A percentile compares a stretch with the other conserved stretches of the same genome.
These are phyloP conservation scores for Vigna unguiculata DNA, from an alignment of 306 rosid genomes.

Conservation along the genomic window DNA sequence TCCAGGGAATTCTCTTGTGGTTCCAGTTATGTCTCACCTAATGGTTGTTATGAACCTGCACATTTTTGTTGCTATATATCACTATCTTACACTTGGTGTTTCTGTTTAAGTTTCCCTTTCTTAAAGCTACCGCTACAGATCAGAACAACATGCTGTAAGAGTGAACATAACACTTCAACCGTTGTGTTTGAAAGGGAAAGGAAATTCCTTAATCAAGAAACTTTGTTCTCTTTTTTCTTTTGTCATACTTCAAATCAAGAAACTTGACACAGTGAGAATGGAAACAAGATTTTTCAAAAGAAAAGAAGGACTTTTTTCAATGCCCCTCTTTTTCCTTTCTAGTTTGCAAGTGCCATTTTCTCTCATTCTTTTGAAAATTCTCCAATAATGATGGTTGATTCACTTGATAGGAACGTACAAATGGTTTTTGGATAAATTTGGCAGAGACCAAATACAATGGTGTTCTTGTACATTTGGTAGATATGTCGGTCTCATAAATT, in stretches of 20 bases:
- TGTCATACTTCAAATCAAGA: neutral
- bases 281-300: neutral
- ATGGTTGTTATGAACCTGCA: slow-evolving; percentile 60
- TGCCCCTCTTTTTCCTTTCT: neutral
- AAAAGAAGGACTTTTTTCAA: neutral
- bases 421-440: slow-evolving; percentile 4
- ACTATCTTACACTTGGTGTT: slow-evolving; percentile 33
- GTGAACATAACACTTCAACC: slow-evolving; percentile 64
- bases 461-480: neutral
- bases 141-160: slow-evolving; percentile 46
- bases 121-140: slow-evolving; percentile 71
- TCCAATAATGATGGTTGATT: neutral
- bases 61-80: slow-evolving; percentile 36
- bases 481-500: neutral
- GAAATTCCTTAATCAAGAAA: slow-evolving; percentile 36
- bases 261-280: neutral
- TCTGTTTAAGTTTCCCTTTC: slow-evolving; percentile 66
- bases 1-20: slow-evolving; percentile 38
- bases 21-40: slow-evolving; percentile 58
- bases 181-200: slow-evolving; percentile 51
- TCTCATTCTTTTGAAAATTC: neutral
- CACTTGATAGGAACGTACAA: neutral
- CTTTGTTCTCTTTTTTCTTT: neutral
- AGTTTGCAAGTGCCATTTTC: neutral
- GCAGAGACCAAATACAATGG: slow-evolving; percentile 18